These are phyloP conservation scores for Leccinum sublutescens DNA, from an alignment of 768 basidiomycete species.

Conservation along the genomic window DNA sequence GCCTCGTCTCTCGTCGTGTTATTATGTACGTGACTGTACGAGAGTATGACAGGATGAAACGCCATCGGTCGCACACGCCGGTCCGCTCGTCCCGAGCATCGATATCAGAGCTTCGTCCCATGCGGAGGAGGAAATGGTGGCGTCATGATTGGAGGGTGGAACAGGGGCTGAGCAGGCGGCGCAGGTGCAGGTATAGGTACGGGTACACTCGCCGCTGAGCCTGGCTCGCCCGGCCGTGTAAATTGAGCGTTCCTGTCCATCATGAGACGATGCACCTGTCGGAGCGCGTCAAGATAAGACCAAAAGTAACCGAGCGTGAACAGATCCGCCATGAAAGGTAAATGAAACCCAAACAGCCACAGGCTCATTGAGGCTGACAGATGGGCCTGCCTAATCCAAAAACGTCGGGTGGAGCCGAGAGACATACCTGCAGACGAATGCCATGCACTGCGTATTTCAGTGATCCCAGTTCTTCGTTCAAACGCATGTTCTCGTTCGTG, in stretches of 20 bases:
- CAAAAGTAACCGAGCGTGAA: constrained; percentile 13
- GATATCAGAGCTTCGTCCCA: constrained; percentile 30
- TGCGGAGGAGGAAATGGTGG: constrained; percentile 30
- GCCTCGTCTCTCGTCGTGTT: neutral
- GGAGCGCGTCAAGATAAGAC: constrained; percentile 12
- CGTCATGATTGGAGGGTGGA: constrained; percentile 32
- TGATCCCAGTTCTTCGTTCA: constrained; percentile 72
- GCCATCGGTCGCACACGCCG: neutral
- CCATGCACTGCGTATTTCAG: constrained; percentile 71
- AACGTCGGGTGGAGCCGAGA: constrained; percentile 8
- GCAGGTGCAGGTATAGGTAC: constrained; percentile 24
- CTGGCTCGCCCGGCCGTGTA: constrained; percentile 37
- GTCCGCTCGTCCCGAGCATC: constrained; percentile 2
- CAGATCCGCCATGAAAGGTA: constrained; percentile 5
- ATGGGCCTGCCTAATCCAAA: constrained; percentile 2
- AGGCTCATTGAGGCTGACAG: neutral
- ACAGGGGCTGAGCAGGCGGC: constrained; percentile 20
- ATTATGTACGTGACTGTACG: constrained; percentile 25
- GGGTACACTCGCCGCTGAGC: constrained; percentile 11
- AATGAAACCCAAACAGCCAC: constrained; percentile 9
- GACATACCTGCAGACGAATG: constrained; percentile 70
- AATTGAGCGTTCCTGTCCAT: constrained; percentile 69
- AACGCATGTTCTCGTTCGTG: constrained; percentile 66
- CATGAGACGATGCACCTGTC: constrained; percentile 67
- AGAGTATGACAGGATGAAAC: neutral